Evolutionary conservation across 306 rosid species (phyloP).

Genomic region (Nissolia schottii): DNA sequence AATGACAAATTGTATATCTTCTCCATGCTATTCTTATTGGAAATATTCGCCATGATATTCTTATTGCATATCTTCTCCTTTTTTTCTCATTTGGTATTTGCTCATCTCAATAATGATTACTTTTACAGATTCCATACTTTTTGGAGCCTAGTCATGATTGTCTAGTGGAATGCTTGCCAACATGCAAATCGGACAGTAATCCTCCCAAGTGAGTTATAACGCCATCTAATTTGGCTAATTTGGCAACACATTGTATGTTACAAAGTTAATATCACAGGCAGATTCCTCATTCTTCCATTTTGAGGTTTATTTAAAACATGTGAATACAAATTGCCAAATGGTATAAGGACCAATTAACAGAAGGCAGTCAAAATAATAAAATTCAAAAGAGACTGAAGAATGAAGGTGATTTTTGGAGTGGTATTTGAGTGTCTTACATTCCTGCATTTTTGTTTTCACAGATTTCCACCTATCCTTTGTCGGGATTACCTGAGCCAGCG

Average conservation of each 20-base stretch:
- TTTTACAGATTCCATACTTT: slow-evolving; percentile 73
- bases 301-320: not conserved
- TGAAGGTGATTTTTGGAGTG: not conserved
- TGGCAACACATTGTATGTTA: not conserved
- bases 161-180: slow-evolving; percentile 80
- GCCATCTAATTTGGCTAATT: not conserved
- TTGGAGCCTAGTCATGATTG: slow-evolving; percentile 84
- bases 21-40: not conserved
- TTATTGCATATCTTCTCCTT: not conserved
- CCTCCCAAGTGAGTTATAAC: slow-evolving; percentile 76
- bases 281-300: not conserved
- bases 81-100: not conserved
- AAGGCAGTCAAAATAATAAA: not conserved
- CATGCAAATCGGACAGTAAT: slow-evolving; percentile 73
- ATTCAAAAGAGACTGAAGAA: not conserved
- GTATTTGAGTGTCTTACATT: not conserved
- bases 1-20: not conserved
- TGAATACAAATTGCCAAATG: not conserved
- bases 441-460: slow-evolving; percentile 10
- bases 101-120: slow-evolving; percentile 15
- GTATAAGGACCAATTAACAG: not conserved
- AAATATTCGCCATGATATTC: not conserved
- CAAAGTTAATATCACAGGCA: not conserved
- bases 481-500: slow-evolving; percentile 59
- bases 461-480: slow-evolving; percentile 77